Conservation (phyloP, 2,329 filamentous ascomycete species). For the Colletotrichum lupini region DNA sequence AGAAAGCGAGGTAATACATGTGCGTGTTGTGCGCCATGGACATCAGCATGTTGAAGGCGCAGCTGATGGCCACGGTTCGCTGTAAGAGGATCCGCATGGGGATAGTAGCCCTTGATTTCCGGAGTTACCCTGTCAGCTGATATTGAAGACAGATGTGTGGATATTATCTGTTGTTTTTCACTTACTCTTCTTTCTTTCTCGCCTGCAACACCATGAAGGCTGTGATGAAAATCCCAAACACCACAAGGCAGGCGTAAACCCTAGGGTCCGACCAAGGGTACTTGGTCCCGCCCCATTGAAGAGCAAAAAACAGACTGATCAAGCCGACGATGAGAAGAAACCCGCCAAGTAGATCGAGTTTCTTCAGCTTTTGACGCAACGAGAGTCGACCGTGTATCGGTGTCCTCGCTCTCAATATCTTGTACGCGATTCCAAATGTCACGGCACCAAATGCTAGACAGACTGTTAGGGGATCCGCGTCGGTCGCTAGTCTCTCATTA, state of each 20-base stretch:
- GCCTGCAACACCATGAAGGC: background rate
- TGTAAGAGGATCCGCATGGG: background rate
- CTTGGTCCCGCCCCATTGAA: background rate
- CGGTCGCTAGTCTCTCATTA: background rate
- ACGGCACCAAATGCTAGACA: background rate
- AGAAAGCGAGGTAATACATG: background rate
- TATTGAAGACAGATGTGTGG: background rate
- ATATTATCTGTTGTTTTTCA: too few species aligned
- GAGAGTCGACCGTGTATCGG: background rate
- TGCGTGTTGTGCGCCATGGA: background rate
- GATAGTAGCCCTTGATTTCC: background rate
- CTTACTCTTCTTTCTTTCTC: background rate
- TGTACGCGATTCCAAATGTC: background rate
- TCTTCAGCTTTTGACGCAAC: background rate
- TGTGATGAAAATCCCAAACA: background rate
- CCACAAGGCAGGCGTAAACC: background rate
- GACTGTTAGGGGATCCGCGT: background rate
- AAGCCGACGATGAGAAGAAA: background rate
- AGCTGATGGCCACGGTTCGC: constrained; percentile 3
- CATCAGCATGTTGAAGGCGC: background rate
- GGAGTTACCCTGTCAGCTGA: background rate
- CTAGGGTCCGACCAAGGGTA: background rate
- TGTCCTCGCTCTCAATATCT: background rate
- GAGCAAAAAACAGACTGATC: background rate
- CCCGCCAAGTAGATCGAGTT: background rate